Evolutionary conservation across 2,329 filamentous ascomycete species (phyloP), one percentile per base, ranked within the genome.

Genomic region (Cercospora sp.): DNA sequence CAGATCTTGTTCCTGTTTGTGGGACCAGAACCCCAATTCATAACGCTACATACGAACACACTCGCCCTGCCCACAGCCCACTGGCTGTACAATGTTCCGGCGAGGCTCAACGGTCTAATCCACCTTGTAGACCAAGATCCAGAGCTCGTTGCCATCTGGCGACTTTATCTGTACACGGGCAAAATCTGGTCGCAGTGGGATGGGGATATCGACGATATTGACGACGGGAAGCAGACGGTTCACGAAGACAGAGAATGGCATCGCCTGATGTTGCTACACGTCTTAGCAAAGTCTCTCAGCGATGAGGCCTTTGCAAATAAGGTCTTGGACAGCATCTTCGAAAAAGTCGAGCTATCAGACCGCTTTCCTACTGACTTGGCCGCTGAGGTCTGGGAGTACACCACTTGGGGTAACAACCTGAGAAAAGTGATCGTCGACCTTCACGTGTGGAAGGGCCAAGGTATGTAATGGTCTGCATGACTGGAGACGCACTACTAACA

Each of bases 261-360:
- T 5, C 61, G 62, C 2, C 67, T 77, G 0, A 67, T 67, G 2
- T 60, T 69, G 3, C 58, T 70, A n/a, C 77, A 77, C 66, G 30
- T 74, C 12, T 65, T 79, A 0, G 77, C 73, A 5, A 66, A 70
- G 3, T 64, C 70, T 30, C 18, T 77, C 1, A 55, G 65, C 6
- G 76, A 78, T 45, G 69, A 73, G 26, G 60, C 55, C 3, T 77
- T 76, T 67, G 71, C 67, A 24, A 77, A 78, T 51, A 67, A 66
- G 2, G 66, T 74, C 2, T 58, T 77, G 24, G 67, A 74, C 13
- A 69, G 67, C 1, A 34, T 76, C 5, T 63, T 77, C 8, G 69
- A 71, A 45, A 72, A 72, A 21, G 63, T 75, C 32, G 18, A 59
- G 8, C 60, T 66, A 28, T 63, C 59, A 16, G 57, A 70, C 5